Evolutionary conservation across 2,329 filamentous ascomycete species (phyloP).

Genomic region (Calonectria pauciramosa): DNA sequence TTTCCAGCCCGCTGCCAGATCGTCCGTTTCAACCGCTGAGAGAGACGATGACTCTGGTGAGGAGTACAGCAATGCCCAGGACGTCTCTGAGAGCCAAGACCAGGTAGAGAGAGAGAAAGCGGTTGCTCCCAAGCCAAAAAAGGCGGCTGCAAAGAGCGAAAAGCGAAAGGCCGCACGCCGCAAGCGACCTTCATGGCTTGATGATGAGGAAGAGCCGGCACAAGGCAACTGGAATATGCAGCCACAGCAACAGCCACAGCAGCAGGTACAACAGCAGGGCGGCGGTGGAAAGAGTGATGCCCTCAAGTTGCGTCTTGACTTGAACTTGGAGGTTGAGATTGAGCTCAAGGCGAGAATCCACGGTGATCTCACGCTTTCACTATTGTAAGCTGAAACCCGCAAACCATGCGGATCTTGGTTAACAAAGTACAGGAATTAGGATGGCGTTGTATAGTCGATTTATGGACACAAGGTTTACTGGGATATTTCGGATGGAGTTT

Average conservation of each 20-base stretch:
- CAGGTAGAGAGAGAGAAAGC: neutral
- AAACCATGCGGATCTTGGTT: neutral
- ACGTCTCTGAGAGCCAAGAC: neutral
- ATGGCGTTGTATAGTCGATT: neutral
- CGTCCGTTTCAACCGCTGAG: neutral
- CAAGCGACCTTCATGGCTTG: constrained; percentile 35
- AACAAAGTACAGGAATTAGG: neutral
- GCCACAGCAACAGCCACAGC: constrained; percentile 34
- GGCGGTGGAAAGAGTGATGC: constrained; percentile 42
- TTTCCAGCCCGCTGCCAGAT: neutral
- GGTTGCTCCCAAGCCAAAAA: constrained; percentile 27
- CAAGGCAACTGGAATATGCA: constrained; percentile 33
- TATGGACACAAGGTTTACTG: neutral
- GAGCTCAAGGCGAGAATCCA: constrained; percentile 88
- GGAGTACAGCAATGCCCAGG: neutral
- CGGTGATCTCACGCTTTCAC: constrained; percentile 83
- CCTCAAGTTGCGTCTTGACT: constrained; percentile 79
- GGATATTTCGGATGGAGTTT: neutral
- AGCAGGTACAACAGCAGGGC: constrained; percentile 33
- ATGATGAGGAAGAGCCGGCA: constrained; percentile 35
- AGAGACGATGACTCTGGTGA: neutral
- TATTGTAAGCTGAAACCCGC: constrained; percentile 63
- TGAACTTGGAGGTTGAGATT: constrained; percentile 87
- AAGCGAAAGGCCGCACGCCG: constrained; percentile 38
- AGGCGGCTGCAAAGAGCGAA: constrained; percentile 21